A percentile compares a stretch with the other conserved stretches of the same genome.
Conservation (phyloP, 441 rosid species). For the Populus trichocarpa region DNA sequence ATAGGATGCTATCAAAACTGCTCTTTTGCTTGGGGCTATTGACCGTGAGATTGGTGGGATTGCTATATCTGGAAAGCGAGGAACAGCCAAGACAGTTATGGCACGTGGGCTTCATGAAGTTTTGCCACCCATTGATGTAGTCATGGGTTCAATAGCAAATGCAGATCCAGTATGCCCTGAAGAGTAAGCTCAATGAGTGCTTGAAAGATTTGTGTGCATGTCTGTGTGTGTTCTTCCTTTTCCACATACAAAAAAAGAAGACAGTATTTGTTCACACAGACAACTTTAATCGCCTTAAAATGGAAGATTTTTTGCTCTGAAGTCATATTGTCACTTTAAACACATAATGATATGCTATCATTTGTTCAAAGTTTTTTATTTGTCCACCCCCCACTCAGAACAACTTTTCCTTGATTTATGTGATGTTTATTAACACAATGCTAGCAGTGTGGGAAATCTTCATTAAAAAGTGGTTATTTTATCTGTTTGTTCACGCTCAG, state of each 20-base stretch:
- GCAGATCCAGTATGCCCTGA: conserved; percentile 88
- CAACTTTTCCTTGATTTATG: not conserved
- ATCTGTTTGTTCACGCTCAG: not conserved
- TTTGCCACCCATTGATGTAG: conserved; percentile 94
- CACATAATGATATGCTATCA: not conserved
- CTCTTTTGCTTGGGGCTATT: conserved; percentile 88
- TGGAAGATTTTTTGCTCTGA: not conserved
- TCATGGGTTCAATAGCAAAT: conserved; percentile 74
- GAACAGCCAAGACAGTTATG: conserved; percentile 92
- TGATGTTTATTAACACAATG: not conserved
- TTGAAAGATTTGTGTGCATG: not conserved
- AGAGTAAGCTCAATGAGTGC: conserved; percentile 45
- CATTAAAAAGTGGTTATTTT: not conserved
- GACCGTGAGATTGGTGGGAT: conserved; percentile 95
- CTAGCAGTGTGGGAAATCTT: not conserved
- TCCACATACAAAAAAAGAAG: not conserved
- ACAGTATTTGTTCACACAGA: not conserved
- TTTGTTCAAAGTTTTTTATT: not conserved
- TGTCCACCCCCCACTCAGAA: not conserved
- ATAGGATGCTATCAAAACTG: conserved; percentile 95
- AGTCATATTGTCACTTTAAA: not conserved
- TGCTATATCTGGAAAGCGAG: conserved; percentile 84
- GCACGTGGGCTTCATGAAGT: conserved; percentile 89
- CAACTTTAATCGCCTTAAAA: not conserved
- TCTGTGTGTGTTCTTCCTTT: not conserved